These are phyloP conservation scores for Cenchrus purpureus DNA, from an alignment of 176 grass and related monocot genomes.

Conservation along the genomic window DNA sequence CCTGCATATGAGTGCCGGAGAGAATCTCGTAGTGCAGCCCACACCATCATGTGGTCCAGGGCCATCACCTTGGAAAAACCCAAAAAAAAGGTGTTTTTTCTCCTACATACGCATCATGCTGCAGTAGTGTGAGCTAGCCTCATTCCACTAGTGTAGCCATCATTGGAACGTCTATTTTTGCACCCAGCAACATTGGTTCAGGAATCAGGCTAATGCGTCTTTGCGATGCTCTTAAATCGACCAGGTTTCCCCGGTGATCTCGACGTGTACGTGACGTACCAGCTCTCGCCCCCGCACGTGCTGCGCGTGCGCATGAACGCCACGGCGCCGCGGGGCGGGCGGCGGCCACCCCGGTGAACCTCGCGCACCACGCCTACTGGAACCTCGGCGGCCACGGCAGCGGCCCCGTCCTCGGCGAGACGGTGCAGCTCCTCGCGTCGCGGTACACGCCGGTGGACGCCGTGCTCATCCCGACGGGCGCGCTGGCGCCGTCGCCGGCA, in stretches of 20 bases:
- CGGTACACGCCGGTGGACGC: conserved; percentile 65
- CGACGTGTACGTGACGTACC: conserved; percentile 87
- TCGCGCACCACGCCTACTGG: conserved; percentile 86
- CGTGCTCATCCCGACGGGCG: conserved; percentile 68
- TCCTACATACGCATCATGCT: too few species aligned
- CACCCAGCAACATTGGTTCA: too few species aligned
- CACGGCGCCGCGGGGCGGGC: conserved; percentile 32
- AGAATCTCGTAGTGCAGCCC: not conserved
- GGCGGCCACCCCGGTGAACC: conserved; percentile 81
- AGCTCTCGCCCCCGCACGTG: conserved; percentile 59
- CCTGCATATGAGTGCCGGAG: not conserved
- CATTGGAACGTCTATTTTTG: not conserved
- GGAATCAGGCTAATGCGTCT: not conserved
- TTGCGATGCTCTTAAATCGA: not conserved
- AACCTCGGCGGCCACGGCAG: conserved; percentile 71
- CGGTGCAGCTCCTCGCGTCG: conserved; percentile 75
- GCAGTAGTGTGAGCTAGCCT: too few species aligned
- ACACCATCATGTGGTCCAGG: not conserved
- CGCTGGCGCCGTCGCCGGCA: conserved; percentile 54
- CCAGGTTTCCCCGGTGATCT: conserved; percentile 82
- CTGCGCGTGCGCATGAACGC: conserved; percentile 78
- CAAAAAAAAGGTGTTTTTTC: too few species aligned
- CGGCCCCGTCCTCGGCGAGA: conserved; percentile 65
- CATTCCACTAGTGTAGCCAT: not conserved
- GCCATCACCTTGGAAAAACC: not conserved